phyloP scores from a whole-genome alignment of 176 grass and related monocot species.

The Avena sativa region DNA sequence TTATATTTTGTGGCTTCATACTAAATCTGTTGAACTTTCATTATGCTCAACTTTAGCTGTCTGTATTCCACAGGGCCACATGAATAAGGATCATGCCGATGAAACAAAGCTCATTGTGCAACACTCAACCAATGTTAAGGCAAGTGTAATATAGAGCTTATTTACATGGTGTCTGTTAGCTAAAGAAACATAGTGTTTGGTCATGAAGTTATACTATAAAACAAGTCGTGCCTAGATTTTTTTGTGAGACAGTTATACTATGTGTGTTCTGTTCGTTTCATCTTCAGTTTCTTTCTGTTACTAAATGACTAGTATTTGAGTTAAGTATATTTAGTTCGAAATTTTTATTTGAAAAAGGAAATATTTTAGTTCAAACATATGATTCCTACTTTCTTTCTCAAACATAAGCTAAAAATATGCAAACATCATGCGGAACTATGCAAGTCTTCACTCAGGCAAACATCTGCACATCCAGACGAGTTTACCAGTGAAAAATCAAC shows the following conservation, averaged over 20 bases:
- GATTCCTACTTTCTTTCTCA: constrained; percentile 9
- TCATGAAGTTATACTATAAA: constrained; percentile 38
- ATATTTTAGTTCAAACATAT: constrained; percentile 26
- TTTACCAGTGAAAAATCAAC: constrained; percentile 16
- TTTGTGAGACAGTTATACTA: not conserved
- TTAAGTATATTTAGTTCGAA: constrained; percentile 21
- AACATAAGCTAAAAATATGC: not conserved
- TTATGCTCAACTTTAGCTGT: constrained; percentile 34
- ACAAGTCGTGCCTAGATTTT: not conserved
- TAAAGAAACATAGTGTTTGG: not conserved
- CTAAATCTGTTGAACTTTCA: constrained; percentile 12
- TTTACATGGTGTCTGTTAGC: not conserved
- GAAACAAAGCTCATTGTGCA: constrained; percentile 95
- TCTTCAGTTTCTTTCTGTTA: not conserved
- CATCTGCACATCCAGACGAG: not conserved
- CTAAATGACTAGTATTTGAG: constrained; percentile 13
- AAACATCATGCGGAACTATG: constrained; percentile 10
- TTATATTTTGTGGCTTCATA: not conserved
- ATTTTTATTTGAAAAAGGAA: not conserved
- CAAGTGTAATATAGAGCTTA: constrained; percentile 37
- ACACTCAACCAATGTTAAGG: constrained; percentile 82
- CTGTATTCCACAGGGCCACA: constrained; percentile 68
- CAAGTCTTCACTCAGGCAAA: constrained; percentile 2
- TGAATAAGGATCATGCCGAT: constrained; percentile 96
- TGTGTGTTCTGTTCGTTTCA: not conserved